Evolutionary conservation across 768 basidiomycete species (phyloP).

Genomic region (Sarcodon sp.): DNA sequence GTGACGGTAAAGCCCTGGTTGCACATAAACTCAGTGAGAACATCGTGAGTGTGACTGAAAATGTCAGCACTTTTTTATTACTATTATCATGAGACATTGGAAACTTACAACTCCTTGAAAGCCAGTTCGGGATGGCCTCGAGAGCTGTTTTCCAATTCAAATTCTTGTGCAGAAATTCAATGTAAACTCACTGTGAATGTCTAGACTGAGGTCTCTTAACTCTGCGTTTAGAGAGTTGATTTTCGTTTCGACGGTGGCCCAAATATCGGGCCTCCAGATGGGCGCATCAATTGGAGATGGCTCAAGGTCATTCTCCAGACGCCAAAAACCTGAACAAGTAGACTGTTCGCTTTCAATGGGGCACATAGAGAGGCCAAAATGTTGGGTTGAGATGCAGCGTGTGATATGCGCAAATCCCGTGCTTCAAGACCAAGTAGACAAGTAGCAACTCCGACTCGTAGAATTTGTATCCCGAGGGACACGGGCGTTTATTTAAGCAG

Average conservation of each 20-base stretch:
- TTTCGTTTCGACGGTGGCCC: constrained; percentile 44
- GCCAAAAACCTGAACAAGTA: not conserved
- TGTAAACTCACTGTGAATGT: constrained; percentile 47
- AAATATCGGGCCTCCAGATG: constrained; percentile 44
- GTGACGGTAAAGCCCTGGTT: constrained; percentile 54
- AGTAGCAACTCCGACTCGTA: no score
- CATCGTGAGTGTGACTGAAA: constrained; percentile 53
- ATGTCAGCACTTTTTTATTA: not conserved
- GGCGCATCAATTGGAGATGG: not conserved
- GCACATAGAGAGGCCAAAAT: no score
- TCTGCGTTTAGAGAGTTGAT: constrained; percentile 41
- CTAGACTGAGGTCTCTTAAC: constrained; percentile 48
- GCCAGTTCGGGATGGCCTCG: constrained; percentile 59
- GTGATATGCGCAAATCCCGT: no score
- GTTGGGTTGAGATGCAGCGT: no score
- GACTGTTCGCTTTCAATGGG: no score
- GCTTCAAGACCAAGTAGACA: no score
- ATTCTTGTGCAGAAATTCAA: not conserved
- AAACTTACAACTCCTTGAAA: constrained; percentile 50
- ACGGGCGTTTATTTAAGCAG: no score
- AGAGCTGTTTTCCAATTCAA: not conserved
- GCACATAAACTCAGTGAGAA: constrained; percentile 52
- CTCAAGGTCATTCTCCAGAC: not conserved
- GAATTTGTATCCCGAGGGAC: no score
- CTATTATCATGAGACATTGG: not conserved